These are phyloP conservation scores for Pittosporum tobira DNA, from an alignment of 129 eudicot species.

Conservation along the genomic window DNA sequence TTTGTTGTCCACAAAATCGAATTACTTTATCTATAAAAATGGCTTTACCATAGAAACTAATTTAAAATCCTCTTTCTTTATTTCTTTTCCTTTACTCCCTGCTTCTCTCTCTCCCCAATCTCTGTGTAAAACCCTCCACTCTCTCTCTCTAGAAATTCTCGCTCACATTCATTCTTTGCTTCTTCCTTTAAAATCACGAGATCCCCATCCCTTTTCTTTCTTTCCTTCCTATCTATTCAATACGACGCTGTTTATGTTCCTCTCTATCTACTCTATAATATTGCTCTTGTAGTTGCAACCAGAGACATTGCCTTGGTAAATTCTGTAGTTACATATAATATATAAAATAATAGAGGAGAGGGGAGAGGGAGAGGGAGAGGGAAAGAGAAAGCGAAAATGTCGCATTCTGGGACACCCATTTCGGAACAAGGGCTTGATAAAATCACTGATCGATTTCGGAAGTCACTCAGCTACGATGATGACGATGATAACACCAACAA, in stretches of 20 bases:
- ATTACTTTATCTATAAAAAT: too few species aligned
- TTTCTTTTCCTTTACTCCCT: constrained; percentile 6
- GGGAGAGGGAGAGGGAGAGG: not conserved
- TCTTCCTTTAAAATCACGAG: constrained; percentile 72
- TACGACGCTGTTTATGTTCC: constrained; percentile 1
- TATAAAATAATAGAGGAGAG: not conserved
- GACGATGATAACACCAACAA: constrained; percentile 35
- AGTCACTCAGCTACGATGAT: constrained; percentile 22
- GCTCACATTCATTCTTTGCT: constrained; percentile 78
- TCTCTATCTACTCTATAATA: constrained; percentile 1
- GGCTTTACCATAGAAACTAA: too few species aligned
- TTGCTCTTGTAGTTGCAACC: constrained; percentile 12
- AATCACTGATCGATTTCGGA: constrained; percentile 58
- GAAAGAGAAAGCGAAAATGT: constrained; percentile 33
- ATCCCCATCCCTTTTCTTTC: constrained; percentile 50
- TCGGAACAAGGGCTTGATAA: constrained; percentile 34
- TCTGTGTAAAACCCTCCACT: constrained; percentile 18
- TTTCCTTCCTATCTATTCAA: constrained; percentile 18
- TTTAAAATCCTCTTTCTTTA: constrained; percentile 5
- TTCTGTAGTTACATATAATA: too few species aligned
- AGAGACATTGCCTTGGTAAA: constrained; percentile 29
- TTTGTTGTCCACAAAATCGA: too few species aligned
- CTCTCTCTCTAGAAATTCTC: constrained; percentile 24
- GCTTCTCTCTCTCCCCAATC: constrained; percentile 18
- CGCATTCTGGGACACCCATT: constrained; percentile 35